These are phyloP conservation scores for Aspergillus bridgeri DNA, from an alignment of 495 filamentous ascomycete species.

Conservation along the genomic window DNA sequence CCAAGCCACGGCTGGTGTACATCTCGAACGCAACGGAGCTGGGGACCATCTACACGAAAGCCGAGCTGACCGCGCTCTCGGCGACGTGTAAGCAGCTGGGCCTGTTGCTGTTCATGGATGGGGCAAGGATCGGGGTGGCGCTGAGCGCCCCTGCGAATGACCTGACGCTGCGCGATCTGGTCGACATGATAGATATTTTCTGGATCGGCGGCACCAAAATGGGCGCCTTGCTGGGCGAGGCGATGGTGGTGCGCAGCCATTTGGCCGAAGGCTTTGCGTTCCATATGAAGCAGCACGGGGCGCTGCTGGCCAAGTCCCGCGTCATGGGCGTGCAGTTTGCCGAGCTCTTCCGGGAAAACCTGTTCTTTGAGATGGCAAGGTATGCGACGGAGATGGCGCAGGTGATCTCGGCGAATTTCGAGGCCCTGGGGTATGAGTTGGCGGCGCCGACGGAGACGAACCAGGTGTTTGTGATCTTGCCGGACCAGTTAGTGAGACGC, in stretches of 20 bases:
- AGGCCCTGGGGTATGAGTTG: conserved; percentile 27
- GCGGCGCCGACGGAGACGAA: conserved; percentile 33
- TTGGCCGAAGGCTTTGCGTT: conserved; percentile 41
- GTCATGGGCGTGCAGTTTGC: conserved; percentile 42
- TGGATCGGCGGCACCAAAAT: conserved; percentile 48
- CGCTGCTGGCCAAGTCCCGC: conserved; percentile 42
- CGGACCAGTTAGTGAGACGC: conserved; percentile 18
- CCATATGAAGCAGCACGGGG: conserved; percentile 44
- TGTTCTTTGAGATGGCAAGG: conserved; percentile 38
- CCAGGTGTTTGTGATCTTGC: conserved; percentile 33
- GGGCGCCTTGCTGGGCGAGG: conserved; percentile 42
- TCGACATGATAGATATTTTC: conserved; percentile 41
- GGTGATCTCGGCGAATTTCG: conserved; percentile 30
- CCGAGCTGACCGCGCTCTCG: conserved; percentile 30
- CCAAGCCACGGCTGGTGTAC: conserved; percentile 42
- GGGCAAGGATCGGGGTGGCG: conserved; percentile 40
- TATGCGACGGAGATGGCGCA: conserved; percentile 42
- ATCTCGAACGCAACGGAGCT: conserved; percentile 44
- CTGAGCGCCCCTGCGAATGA: conserved; percentile 32
- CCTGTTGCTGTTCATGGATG: conserved; percentile 40
- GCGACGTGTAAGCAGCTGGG: conserved; percentile 31
- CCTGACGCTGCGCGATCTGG: conserved; percentile 35
- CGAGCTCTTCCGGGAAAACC: conserved; percentile 37
- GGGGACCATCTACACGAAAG: conserved; percentile 39
- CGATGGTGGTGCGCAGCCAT: conserved; percentile 35